phyloP scores from a whole-genome alignment of 2,329 filamentous ascomycete genomes.

The Trichoderma koningiopsis region DNA sequence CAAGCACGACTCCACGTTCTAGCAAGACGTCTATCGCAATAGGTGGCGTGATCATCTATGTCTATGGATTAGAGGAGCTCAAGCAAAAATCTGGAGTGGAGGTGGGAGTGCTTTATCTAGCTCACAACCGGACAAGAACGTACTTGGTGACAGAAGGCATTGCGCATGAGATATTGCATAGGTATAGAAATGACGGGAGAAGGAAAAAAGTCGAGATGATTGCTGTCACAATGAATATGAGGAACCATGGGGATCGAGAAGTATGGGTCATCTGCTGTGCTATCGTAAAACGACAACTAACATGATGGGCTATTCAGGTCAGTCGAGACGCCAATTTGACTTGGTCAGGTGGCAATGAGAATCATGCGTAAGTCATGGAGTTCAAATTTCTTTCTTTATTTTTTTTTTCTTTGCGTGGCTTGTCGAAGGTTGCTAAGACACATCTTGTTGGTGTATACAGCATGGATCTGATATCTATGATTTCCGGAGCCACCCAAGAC shows the following conservation, averaged over 20 bases:
- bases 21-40: not conserved
- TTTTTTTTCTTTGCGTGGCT: too few species aligned
- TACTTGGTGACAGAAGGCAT: slow-evolving; percentile 14
- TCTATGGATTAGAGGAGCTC: slow-evolving; percentile 4
- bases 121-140: slow-evolving; percentile 10
- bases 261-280: not conserved
- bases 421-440: not conserved
- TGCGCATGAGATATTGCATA: slow-evolving; percentile 13
- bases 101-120: not conserved
- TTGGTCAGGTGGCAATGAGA: slow-evolving; percentile 13
- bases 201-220: slow-evolving; percentile 7
- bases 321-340: slow-evolving; percentile 3
- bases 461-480: slow-evolving; percentile 6
- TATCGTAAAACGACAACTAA: not conserved
- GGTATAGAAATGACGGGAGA: slow-evolving; percentile 7
- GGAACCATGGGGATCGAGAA: slow-evolving; percentile 8
- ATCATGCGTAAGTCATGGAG: slow-evolving; percentile 6
- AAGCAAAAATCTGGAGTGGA: slow-evolving; percentile 4
- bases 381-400: too few species aligned
- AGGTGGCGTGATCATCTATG: not conserved
- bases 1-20: slow-evolving; percentile 6
- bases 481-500: slow-evolving; percentile 11
- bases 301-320: not conserved
- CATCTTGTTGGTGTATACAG: not conserved
- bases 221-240: slow-evolving; percentile 14